Evolutionary conservation across 495 filamentous ascomycete genomes (phyloP), one percentile per base, ranked within the genome.

Genomic region (Penicillium malachiteum): DNA sequence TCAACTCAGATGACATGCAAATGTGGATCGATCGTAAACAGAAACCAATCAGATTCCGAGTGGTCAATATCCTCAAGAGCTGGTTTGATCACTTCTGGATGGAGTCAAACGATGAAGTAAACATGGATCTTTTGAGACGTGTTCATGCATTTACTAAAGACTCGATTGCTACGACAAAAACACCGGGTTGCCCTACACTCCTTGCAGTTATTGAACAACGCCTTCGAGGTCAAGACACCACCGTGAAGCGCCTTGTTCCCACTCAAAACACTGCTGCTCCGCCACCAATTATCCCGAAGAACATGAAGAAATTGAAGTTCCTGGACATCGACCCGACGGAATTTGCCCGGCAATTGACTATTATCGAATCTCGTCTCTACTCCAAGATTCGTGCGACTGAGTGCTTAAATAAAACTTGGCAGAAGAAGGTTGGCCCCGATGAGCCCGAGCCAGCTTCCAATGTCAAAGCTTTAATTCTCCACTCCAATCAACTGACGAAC

Each of bases 41-140:
- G 71, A 96, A 92, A 63, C 86, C 89, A 5, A 97, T 97, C 58
- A 83, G 95, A 40, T 92, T 98, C 79, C 83, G 94, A 42, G 90
- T 98, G 8, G 91, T 98, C 62, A 97, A 97, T 67, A 96, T 97
- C 52, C 75, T 97, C 58, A 97, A 97, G 78, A 96, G 84, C 69
- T 98, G 94, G 94, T 91, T 98, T 61, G 93, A 97, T 64, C 90
- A 86, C 55, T 97, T 92, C 69, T 98, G 94, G 94, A 96, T 97
- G 94, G 94, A 98, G 68, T 86, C 89, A 18, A 83, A 85, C 41
- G 92, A 87, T 65, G 89, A 94, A 38, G 83, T 86, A 21, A 90
- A 88, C 38, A 89, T 87, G 73, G 81, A 91, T 62, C 78, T 98
- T 30, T 88, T 97, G 47, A 87, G 89, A 59, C 85, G 90, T 57